Evolutionary conservation across 1,139 yeast species (phyloP), one percentile per base, ranked within the genome.

Genomic region (Magnusiomyces suaveolens): DNA sequence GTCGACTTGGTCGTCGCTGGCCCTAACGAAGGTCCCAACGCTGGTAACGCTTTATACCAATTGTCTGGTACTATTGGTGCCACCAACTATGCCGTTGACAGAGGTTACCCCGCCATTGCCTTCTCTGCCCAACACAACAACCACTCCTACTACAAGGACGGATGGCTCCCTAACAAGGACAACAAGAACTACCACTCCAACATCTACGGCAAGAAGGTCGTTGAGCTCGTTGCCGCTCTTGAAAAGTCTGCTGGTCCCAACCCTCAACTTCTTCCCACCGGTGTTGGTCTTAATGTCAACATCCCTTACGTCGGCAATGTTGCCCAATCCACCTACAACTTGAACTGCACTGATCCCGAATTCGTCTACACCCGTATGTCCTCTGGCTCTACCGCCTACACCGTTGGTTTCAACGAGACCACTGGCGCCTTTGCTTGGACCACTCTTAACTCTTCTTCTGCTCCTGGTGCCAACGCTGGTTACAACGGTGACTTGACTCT

Each of bases 11-110:
- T 75, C 20, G 71, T 75, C 32, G 66, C 72, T n/a, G 79, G 79
- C 39, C 76, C 75, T 46, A 75, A 75, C 59, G 76, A 75, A 62
- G 79, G 79, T 51, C 66, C 69, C 49, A 75, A 75, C 64, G 60
- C 72, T 53, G 72, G 73, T 33, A 71, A 71, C 18, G 70, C 72
- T 33, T 67, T 69, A 60, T 75, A 59, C 63, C 72, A 75, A 25
- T 54, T 70, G 38, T 72, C 75, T 18, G 79, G 79, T 55, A 75
- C 80, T n/a, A 69, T 73, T 60, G 76, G 77, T 49, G 73, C 78
- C 10, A 66, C 72, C 24, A 72, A 72, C 61, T 69, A 72, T 52
- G 69, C 75, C 21, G 69, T 71, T n/a, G 70, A 72, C 60, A 68
- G 78, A 63, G 78, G 78, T 2, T 64, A 71, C 53, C 75, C 79